Conservation (phyloP, 352 stramenopile genomes). For the Pythium volutum region DNA sequence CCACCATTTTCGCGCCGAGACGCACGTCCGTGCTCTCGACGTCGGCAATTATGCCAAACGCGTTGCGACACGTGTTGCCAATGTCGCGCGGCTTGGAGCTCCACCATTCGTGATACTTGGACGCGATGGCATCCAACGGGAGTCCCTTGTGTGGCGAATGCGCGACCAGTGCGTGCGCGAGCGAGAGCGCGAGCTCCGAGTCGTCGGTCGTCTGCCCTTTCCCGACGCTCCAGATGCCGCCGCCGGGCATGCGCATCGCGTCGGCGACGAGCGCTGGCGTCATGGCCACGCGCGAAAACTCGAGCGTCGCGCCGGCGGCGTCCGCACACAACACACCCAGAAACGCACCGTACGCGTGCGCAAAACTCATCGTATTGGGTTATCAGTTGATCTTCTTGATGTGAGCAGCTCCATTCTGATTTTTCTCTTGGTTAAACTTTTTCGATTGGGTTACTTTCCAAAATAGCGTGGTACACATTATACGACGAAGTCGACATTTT, state of each 20-base stretch:
- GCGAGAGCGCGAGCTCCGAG: slow-evolving; percentile 52
- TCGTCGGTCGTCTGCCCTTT: slow-evolving; percentile 60
- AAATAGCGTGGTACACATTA: slow-evolving; percentile 3
- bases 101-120: slow-evolving; percentile 37
- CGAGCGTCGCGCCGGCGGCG: slow-evolving; percentile 49
- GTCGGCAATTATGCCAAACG: slow-evolving; percentile 30
- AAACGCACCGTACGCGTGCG: slow-evolving; percentile 44
- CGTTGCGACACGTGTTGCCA: slow-evolving; percentile 43
- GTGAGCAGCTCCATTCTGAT: no score
- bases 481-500: no score
- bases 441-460: neutral
- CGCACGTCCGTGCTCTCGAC: neutral
- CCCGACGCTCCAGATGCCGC: slow-evolving; percentile 38
- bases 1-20: slow-evolving; percentile 30
- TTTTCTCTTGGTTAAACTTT: no score
- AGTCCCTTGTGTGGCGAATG: slow-evolving; percentile 30
- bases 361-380: slow-evolving; percentile 20
- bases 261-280: slow-evolving; percentile 18
- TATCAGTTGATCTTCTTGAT: neutral
- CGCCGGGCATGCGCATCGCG: slow-evolving; percentile 52
- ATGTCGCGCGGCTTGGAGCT: slow-evolving; percentile 46
- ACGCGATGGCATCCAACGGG: slow-evolving; percentile 37
- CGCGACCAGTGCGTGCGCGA: slow-evolving; percentile 30
- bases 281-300: slow-evolving; percentile 39
- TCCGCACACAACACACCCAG: slow-evolving; percentile 48